Evolutionary conservation across 192 early-diverging fungal genomes (phyloP), one percentile per base, ranked within the genome.

Genomic region (Coemansia sp.): DNA sequence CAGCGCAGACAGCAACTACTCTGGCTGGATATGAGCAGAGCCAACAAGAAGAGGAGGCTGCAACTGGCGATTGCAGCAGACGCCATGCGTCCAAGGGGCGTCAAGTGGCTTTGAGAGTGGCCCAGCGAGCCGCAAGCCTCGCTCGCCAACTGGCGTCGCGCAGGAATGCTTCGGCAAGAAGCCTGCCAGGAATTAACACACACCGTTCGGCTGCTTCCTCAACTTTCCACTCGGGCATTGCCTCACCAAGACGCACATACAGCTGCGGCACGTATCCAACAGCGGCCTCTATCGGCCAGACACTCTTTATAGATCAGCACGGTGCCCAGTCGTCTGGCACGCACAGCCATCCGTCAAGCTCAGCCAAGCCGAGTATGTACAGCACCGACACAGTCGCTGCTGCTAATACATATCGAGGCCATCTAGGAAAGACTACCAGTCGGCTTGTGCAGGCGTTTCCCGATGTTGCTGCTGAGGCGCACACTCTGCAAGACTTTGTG

Each of bases 371-470:
- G 58, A 25, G 38, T 45, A 10, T 58, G 56, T 11, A 9, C 13
- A 40, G 12, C 19, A 3, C 19, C 2, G 50, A 13, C 20, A 19
- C 20, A 7, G 14, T 5, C 14, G 4, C n/a, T 13, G 16, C 32
- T 14, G 32, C 39, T 39, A n/a, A 22, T 40, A 5, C 56, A n/a
- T 14, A 9, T 37, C 32, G 56, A 40, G 39, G 39, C 6, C 56
- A 38, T 5, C 0, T 22, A 6, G 22, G 13, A 7, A 58, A 58
- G 13, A 38, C 44, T 20, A 42, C 44, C 20, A 46, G 22, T n/a
- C 43, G 44, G 8, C 44, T 64, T 38, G 54, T n/a, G 20, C 69
- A 65, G 63, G 49, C 51, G 7, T 77, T 71, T 49, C 76, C 76
- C 2, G 70, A 72, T n/a, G 22, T 66, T 6, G 55, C 65, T 25